Evolutionary conservation across 2,329 filamentous ascomycete genomes (phyloP).

Genomic region (Aspergillaceae sp.): DNA sequence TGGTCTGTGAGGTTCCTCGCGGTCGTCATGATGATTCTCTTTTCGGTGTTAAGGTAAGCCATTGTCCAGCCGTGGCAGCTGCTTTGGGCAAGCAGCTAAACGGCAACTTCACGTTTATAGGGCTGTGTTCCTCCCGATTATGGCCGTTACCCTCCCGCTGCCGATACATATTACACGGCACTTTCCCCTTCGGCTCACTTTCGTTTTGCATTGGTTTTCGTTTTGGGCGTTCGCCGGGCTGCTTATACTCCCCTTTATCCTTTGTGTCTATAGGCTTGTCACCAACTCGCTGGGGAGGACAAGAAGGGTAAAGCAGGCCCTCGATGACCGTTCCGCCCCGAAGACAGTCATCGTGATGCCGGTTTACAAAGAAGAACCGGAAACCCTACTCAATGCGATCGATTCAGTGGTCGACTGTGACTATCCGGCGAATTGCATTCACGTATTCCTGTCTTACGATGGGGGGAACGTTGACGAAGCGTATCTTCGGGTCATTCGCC

Average conservation of each 20-base stretch:
- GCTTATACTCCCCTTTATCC: conserved; percentile 80
- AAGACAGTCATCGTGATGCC: conserved; percentile 97
- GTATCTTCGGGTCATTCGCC: conserved; percentile 77
- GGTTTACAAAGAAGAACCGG: conserved; percentile 85
- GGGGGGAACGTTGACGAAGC: conserved; percentile 82
- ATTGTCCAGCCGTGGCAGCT: background rate
- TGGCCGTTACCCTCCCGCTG: conserved; percentile 84
- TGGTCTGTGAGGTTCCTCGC: conserved; percentile 73
- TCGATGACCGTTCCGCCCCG: conserved; percentile 77
- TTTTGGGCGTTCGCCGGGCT: conserved; percentile 88
- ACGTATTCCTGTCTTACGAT: conserved; percentile 93
- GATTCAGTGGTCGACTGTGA: conserved; percentile 91
- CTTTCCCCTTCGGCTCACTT: conserved; percentile 63
- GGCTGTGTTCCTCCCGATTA: conserved; percentile 79
- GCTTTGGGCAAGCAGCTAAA: background rate
- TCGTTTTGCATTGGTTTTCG: conserved; percentile 80
- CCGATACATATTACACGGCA: conserved; percentile 61
- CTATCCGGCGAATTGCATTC: conserved; percentile 83
- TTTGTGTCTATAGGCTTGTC: conserved; percentile 85
- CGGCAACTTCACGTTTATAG: conserved; percentile 36
- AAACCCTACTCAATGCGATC: conserved; percentile 73
- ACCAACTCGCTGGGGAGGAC: conserved; percentile 76
- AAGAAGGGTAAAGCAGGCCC: conserved; percentile 71
- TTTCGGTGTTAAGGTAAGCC: conserved; percentile 64
- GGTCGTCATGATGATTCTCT: conserved; percentile 63